Conservation (phyloP, 176 grass and related monocot genomes). For the Triticum dicoccoides region DNA sequence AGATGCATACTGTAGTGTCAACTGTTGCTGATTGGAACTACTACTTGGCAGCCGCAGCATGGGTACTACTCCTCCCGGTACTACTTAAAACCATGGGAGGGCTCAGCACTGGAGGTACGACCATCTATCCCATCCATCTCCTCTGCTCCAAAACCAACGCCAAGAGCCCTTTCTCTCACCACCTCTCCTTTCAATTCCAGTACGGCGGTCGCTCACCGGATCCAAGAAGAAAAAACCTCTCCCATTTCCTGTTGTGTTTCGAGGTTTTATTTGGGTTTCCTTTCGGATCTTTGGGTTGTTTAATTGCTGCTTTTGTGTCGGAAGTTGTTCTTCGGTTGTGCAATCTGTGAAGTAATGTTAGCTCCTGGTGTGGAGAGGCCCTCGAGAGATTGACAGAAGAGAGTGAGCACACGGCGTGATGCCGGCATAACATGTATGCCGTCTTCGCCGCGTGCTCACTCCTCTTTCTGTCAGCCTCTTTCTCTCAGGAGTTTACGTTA, state of each 20-base stretch:
- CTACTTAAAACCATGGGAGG: constrained; percentile 24
- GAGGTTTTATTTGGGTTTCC: constrained; percentile 24
- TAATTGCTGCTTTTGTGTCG: neutral
- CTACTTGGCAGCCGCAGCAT: constrained; percentile 16
- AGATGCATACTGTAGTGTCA: neutral
- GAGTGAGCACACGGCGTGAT: constrained; percentile 68
- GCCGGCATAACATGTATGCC: constrained; percentile 22
- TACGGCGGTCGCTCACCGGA: constrained; percentile 40
- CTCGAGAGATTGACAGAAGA: constrained; percentile 83
- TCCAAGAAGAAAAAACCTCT: constrained; percentile 28
- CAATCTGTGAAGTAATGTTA: neutral
- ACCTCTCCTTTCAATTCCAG: constrained; percentile 19
- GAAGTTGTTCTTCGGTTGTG: neutral
- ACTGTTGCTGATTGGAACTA: constrained; percentile 40
- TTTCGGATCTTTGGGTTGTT: neutral
- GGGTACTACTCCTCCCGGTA: constrained; percentile 4
- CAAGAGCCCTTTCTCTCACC: constrained; percentile 30
- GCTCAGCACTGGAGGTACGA: constrained; percentile 38
- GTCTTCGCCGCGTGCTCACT: constrained; percentile 62
- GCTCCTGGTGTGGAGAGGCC: neutral
- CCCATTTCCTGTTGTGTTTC: neutral
- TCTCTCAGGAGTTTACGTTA: neutral
- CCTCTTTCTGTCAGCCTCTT: constrained; percentile 68
- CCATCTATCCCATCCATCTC: constrained; percentile 38
- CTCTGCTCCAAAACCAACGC: constrained; percentile 32